Evolutionary conservation across 352 stramenopile genomes (phyloP), one percentile per base, ranked within the genome.

Genomic region (Phytophthora brassicae): DNA sequence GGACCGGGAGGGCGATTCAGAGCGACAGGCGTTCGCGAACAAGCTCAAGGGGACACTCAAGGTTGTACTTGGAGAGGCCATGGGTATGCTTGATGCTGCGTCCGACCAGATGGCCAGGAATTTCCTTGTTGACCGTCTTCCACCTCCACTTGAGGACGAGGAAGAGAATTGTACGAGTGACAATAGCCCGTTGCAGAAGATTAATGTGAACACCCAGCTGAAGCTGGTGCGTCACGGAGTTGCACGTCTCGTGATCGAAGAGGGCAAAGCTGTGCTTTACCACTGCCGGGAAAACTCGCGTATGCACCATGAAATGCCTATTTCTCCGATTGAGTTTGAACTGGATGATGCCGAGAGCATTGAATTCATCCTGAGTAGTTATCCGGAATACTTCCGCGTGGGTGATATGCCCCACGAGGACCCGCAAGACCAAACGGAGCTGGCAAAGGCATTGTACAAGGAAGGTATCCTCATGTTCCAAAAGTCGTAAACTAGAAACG

Each of bases 81-180:
- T 91, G 77, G 68, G 70, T 12, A 89, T 88, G 76, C 52, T 89
- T 23, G 88, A 96, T 55, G 74, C 81, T 19, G 74, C 79, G 1
- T 74, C 83, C 6, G 88, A 96, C 41, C 82, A 90, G 43, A 96
- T 96, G 86, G 84, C 75, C 38, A 84, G 86, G 60, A 85, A 87
- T 48, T 95, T 94, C 48, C 60, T 94, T 5, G 57, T 91, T 4
- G 83, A 96, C 41, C 81, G 88, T 4, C 63, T 94, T n/a, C 84
- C 81, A 23, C 87, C 86, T 2, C 66, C 74, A 19, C 69, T 92
- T 20, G 80, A 89, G 41, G 78, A 89, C 33, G 81, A 90, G 31
- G 84, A 92, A 53, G 84, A 92, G 57, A 86, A 90, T 60, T 92
- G 81, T 64, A 89, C 79, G 24, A 86, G 77, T 38, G 84, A 92